Percentiles rank a stretch among this genome's conserved stretches.
These are phyloP conservation scores for Suillus sp. DNA, from an alignment of 768 basidiomycete genomes.

Conservation along the genomic window DNA sequence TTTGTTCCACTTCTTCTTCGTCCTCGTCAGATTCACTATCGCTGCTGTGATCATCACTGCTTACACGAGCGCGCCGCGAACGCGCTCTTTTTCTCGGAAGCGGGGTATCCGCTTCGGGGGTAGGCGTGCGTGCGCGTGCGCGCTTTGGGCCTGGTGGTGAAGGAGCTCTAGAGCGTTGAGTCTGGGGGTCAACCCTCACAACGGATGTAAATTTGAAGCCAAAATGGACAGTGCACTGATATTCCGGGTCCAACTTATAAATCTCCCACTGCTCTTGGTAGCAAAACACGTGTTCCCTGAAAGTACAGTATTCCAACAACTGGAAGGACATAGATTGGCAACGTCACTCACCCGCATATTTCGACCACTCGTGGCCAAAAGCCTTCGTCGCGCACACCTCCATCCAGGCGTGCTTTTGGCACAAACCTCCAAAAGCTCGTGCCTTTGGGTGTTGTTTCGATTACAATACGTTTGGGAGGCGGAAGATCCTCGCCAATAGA, in stretches of 20 bases:
- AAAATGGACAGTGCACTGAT: constrained; percentile 60
- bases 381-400: constrained; percentile 66
- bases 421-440: constrained; percentile 75
- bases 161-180: constrained; percentile 13
- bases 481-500: constrained; percentile 49
- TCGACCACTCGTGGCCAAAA: constrained; percentile 66
- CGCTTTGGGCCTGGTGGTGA: constrained; percentile 30
- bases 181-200: constrained; percentile 20
- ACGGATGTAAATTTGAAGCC: constrained; percentile 38
- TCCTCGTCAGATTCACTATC: constrained; percentile 35
- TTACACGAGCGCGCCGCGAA: constrained; percentile 13
- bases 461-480: constrained; percentile 70
- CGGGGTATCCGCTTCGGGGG: constrained; percentile 24
- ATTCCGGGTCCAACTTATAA: constrained; percentile 77
- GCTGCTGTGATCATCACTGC: constrained; percentile 21
- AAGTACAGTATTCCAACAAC: constrained; percentile 17
- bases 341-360: constrained; percentile 63
- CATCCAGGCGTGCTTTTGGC: constrained; percentile 62
- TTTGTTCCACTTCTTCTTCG: constrained; percentile 52
- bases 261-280: constrained; percentile 86
- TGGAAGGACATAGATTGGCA: background rate
- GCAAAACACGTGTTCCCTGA: constrained; percentile 50
- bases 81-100: constrained; percentile 31
- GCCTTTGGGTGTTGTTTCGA: constrained; percentile 63
- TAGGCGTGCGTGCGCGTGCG: constrained; percentile 29